phyloP scores from a whole-genome alignment of 176 grass and related monocot genomes.

The Melocanna baccifera region DNA sequence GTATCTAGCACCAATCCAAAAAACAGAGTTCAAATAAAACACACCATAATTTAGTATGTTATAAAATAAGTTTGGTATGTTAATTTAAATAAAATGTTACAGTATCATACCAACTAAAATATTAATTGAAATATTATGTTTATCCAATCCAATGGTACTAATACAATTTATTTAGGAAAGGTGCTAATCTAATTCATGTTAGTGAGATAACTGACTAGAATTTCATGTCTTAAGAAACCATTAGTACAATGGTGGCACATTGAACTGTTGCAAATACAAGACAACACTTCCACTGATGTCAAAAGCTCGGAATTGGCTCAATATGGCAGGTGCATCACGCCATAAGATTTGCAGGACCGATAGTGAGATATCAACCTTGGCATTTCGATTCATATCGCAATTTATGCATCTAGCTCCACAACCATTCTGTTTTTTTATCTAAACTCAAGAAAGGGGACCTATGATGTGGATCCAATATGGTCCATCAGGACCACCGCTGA shows the following conservation, averaged over 20 bases:
- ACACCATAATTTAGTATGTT: neutral
- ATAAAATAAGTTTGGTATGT: neutral
- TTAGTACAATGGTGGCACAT: neutral
- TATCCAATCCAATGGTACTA: neutral
- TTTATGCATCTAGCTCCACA: neutral
- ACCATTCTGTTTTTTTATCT: constrained; percentile 24
- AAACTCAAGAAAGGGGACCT: neutral
- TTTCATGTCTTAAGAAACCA: neutral
- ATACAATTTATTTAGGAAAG: neutral
- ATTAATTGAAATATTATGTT: neutral
- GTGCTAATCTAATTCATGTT: neutral
- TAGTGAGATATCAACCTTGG: neutral
- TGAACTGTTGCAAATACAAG: neutral
- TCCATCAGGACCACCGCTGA: constrained; percentile 20
- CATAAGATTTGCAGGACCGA: neutral
- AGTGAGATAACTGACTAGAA: neutral
- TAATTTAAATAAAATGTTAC: neutral
- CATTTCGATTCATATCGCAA: neutral
- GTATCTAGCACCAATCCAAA: neutral
- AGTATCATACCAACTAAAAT: neutral
- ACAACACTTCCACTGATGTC: neutral
- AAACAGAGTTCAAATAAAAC: neutral
- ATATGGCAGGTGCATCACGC: neutral
- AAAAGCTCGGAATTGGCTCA: neutral
- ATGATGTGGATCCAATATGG: constrained; percentile 19